These are phyloP conservation scores for Geotrichum armillariae DNA, from an alignment of 1,139 yeast species.

Conservation along the genomic window DNA sequence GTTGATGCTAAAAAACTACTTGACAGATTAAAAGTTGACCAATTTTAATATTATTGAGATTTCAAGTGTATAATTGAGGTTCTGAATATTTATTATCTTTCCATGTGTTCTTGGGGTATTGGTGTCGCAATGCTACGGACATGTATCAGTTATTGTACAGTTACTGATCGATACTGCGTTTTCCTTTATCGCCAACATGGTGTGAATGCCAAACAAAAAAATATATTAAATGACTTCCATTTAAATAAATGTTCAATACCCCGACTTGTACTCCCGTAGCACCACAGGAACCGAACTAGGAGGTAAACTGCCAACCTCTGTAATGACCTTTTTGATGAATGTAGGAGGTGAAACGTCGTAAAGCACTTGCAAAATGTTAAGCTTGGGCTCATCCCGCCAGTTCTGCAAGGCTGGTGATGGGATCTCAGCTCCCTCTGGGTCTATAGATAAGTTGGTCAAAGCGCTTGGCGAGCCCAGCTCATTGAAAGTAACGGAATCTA, in stretches of 20 bases:
- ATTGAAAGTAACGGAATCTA: conserved; percentile 91
- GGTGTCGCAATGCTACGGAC: no score
- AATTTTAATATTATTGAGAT: no score
- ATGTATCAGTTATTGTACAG: no score
- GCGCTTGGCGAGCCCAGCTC: conserved; percentile 89
- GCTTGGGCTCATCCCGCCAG: conserved; percentile 63
- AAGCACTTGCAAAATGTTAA: conserved; percentile 80
- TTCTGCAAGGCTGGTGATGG: conserved; percentile 48
- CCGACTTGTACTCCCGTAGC: conserved; percentile 81
- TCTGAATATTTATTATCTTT: no score
- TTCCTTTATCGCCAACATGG: no score
- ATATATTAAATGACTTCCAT: no score
- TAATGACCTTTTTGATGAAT: conserved; percentile 88
- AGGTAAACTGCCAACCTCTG: conserved; percentile 95
- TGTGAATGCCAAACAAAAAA: no score
- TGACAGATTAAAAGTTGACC: no score
- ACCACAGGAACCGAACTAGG: conserved; percentile 98
- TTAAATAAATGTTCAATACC: conserved; percentile 38
- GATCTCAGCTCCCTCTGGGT: conserved; percentile 28
- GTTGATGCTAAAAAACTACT: no score
- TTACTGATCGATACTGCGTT: no score
- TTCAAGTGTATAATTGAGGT: no score
- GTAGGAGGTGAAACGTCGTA: conserved; percentile 96
- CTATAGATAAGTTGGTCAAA: conserved; percentile 54
- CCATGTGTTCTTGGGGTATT: no score